Evolutionary conservation across 345 rosid species (phyloP).

Genomic region (Citrus mangshanensis): DNA sequence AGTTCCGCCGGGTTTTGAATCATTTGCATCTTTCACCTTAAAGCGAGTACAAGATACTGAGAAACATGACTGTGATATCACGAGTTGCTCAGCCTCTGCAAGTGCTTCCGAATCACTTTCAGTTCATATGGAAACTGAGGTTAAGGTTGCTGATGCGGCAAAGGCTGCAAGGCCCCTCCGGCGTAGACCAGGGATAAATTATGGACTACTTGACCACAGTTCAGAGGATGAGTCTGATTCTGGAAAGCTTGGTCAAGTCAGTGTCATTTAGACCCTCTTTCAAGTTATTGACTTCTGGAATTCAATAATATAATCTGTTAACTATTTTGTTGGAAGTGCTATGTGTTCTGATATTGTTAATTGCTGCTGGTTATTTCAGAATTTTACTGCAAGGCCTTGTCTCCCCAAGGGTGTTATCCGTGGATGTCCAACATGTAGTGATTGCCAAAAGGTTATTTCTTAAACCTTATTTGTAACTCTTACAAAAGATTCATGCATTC

Average conservation of each 20-base stretch:
- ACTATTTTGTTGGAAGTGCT: not conserved
- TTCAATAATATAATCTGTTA: not conserved
- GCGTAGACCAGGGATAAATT: slow-evolving; percentile 61
- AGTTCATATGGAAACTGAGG: slow-evolving; percentile 44
- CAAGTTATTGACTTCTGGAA: slow-evolving; percentile 8
- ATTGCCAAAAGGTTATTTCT: slow-evolving; percentile 82
- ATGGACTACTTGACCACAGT: slow-evolving; percentile 38
- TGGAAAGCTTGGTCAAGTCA: slow-evolving; percentile 55
- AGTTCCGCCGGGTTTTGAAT: slow-evolving; percentile 96
- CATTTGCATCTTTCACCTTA: slow-evolving; percentile 69
- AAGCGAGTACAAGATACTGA: slow-evolving; percentile 42
- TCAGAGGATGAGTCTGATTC: slow-evolving; percentile 47
- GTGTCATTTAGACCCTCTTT: slow-evolving; percentile 14
- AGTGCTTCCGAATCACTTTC: slow-evolving; percentile 43
- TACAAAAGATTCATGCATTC: not conserved
- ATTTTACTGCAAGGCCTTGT: slow-evolving; percentile 32
- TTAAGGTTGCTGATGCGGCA: slow-evolving; percentile 24
- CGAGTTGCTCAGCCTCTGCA: slow-evolving; percentile 35
- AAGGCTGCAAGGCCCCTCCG: slow-evolving; percentile 54
- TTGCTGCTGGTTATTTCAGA: slow-evolving; percentile 42
- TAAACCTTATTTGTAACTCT: not conserved
- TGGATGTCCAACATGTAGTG: slow-evolving; percentile 71
- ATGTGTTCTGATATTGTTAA: slow-evolving; percentile 1
- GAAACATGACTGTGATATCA: slow-evolving; percentile 31
- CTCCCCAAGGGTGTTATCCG: slow-evolving; percentile 83